Base-by-base conservation (phyloP, 2,329 filamentous ascomycete genomes). In the Xylaria sp. region DNA sequence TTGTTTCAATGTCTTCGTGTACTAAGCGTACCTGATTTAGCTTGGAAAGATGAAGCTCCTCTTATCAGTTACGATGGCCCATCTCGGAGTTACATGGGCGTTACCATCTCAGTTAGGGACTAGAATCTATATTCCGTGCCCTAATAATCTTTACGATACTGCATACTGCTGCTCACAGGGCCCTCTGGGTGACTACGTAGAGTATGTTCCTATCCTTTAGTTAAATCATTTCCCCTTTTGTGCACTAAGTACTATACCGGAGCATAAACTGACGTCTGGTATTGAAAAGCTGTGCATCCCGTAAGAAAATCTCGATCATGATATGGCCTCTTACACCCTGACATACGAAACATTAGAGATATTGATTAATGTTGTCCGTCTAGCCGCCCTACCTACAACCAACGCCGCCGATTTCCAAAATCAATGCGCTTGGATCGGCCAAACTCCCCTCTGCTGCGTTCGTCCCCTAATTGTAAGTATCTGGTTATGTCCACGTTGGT, bases 401-500 rank as follows among this genome's bases (percentile, higher is more conserved):
- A 67, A 52, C 10, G 44, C 58, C 34, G 18, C 34, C 1, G 59
- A 63, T 48, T 67, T 67, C 25, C 46, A 63, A 18, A 51, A 52
- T 25, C 59, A 59, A 48, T 67, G 65, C n/a, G 59, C 34, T n/a
- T 44, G 34, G 28, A 20, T 37, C 8, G 54, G 54, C 1, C 58
- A 67, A 48, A 12, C 51, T 10, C 39, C 65, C 1, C 37, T 48
- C 34, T 67, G 65, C 25, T 67, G 65, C 34, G 8, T 67, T 4
- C 59, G 59, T 15, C 59, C 59, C 10, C 25, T 67, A 23, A 52
- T 67, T 48, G 65, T 67, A 48, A 37, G 65, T 50, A 3, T 39
- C 32, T 39, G 2, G 1, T 25, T 37, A 8, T 10, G 34, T 10
- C 7, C 34, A 37, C 8, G 7, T 10, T 37, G 1, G 2, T 10